Percentiles rank a stretch among this genome's conserved stretches.
These are phyloP conservation scores for Sordaria brevicollis DNA, from an alignment of 495 filamentous ascomycete species.

Conservation along the genomic window DNA sequence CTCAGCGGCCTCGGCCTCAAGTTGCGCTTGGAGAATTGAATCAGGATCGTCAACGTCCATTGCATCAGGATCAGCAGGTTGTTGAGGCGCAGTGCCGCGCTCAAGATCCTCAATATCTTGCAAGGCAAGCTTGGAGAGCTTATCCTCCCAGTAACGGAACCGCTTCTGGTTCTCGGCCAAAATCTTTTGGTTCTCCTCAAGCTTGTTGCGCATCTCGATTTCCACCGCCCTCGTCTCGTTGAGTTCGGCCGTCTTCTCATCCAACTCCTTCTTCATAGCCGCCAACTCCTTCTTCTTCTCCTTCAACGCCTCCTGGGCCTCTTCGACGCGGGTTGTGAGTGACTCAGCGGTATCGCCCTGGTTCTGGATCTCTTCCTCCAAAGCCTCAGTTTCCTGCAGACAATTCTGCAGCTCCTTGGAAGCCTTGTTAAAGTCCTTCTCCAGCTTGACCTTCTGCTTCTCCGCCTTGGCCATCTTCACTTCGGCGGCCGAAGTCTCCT, in stretches of 20 bases:
- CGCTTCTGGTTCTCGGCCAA: conserved; percentile 80
- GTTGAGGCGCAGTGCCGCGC: conserved; percentile 4
- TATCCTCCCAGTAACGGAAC: conserved; percentile 76
- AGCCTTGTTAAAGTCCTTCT: conserved; percentile 66
- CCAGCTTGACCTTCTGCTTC: conserved; percentile 79
- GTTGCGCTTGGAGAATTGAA: conserved; percentile 12
- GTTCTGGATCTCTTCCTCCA: conserved; percentile 65
- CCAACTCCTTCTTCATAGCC: conserved; percentile 71
- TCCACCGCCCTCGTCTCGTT: conserved; percentile 85
- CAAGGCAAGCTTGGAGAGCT: conserved; percentile 66
- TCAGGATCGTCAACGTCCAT: conserved; percentile 14
- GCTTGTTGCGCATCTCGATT: conserved; percentile 97
- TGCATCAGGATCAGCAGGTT: conserved; percentile 11
- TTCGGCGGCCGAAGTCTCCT: conserved; percentile 75
- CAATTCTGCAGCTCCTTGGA: conserved; percentile 66
- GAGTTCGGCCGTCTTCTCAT: conserved; percentile 74
- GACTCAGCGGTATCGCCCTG: conserved; percentile 66
- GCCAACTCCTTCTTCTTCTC: conserved; percentile 72
- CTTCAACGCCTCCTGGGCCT: conserved; percentile 72
- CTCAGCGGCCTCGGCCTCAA: conserved; percentile 11
- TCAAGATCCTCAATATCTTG: conserved; percentile 67
- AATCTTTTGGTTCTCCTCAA: conserved; percentile 90
- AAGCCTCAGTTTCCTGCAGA: conserved; percentile 56
- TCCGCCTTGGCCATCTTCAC: conserved; percentile 80
- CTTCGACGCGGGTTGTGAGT: conserved; percentile 64